Percentiles rank a stretch among this genome's conserved stretches.
These are phyloP conservation scores for Ramaria sp. DNA, from an alignment of 768 basidiomycete species.

Conservation along the genomic window DNA sequence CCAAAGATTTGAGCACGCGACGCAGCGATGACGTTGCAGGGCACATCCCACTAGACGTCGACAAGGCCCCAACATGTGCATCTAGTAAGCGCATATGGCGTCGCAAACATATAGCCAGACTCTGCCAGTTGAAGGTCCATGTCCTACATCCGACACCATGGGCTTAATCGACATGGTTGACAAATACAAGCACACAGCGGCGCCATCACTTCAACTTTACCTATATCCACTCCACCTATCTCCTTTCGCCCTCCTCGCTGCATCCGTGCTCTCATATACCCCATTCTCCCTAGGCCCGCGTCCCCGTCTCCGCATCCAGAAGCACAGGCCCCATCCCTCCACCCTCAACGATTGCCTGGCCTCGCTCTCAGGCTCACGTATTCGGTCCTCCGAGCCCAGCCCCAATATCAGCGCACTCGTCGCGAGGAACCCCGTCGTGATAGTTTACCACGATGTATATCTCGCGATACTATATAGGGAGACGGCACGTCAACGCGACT, in stretches of 20 bases:
- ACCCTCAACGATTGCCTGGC: slow-evolving; percentile 40
- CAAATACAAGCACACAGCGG: too few relatives aligned
- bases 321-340: neutral
- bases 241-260: slow-evolving; percentile 50
- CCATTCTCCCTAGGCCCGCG: too few relatives aligned
- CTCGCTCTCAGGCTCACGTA: slow-evolving; percentile 51
- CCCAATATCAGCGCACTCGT: slow-evolving; percentile 36
- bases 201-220: too few relatives aligned
- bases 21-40: too few relatives aligned
- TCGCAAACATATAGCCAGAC: too few relatives aligned
- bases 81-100: too few relatives aligned
- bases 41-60: too few relatives aligned
- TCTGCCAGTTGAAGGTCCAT: too few relatives aligned
- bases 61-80: too few relatives aligned
- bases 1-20: too few relatives aligned
- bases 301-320: neutral
- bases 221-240: slow-evolving; percentile 72
- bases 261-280: slow-evolving; percentile 21
- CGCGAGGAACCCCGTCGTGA: slow-evolving; percentile 49
- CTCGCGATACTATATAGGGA: slow-evolving; percentile 49
- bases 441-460: slow-evolving; percentile 60
- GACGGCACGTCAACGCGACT: neutral
- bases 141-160: too few relatives aligned
- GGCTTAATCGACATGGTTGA: too few relatives aligned
- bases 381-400: slow-evolving; percentile 47